Evolutionary conservation across 2,329 filamentous ascomycete genomes (phyloP).

Genomic region (Scortechinia acanthostroma): DNA sequence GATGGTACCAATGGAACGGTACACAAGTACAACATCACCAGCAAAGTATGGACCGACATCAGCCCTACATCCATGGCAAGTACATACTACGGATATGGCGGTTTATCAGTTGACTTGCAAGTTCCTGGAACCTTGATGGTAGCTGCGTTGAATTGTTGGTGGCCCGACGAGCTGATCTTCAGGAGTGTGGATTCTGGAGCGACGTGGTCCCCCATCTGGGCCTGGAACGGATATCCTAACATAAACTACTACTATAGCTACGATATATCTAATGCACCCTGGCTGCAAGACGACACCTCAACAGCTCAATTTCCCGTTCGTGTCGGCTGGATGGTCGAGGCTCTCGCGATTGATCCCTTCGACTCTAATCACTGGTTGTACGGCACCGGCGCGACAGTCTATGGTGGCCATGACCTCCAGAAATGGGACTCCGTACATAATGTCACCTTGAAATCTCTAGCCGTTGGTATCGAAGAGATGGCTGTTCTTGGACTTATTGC

Average conservation of each 20-base stretch:
- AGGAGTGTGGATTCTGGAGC: slow-evolving; percentile 43
- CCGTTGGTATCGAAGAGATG: slow-evolving; percentile 47
- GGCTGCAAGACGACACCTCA: slow-evolving; percentile 40
- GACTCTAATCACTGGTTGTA: slow-evolving; percentile 55
- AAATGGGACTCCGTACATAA: slow-evolving; percentile 42
- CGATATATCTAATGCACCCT: slow-evolving; percentile 38
- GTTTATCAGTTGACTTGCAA: slow-evolving; percentile 41
- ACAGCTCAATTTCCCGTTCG: too few species aligned
- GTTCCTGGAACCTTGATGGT: slow-evolving; percentile 48
- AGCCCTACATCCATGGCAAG: slow-evolving; percentile 38
- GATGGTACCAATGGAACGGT: slow-evolving; percentile 44
- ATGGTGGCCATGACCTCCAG: slow-evolving; percentile 42
- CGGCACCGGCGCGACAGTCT: slow-evolving; percentile 47
- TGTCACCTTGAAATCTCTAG: slow-evolving; percentile 38
- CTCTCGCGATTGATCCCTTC: slow-evolving; percentile 45
- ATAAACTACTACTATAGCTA: slow-evolving; percentile 36
- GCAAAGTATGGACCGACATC: slow-evolving; percentile 43
- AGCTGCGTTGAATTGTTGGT: slow-evolving; percentile 49
- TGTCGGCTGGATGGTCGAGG: slow-evolving; percentile 57
- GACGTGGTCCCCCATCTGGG: slow-evolving; percentile 45
- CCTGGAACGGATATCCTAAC: slow-evolving; percentile 37
- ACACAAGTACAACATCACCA: slow-evolving; percentile 41
- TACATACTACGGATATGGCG: slow-evolving; percentile 46
- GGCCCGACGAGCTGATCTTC: slow-evolving; percentile 47
- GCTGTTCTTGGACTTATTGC: slow-evolving; percentile 37